Evolutionary conservation across 169 alveolate species (phyloP), one percentile per base, ranked within the genome.

Genomic region (Plasmodium cynomolgi): DNA sequence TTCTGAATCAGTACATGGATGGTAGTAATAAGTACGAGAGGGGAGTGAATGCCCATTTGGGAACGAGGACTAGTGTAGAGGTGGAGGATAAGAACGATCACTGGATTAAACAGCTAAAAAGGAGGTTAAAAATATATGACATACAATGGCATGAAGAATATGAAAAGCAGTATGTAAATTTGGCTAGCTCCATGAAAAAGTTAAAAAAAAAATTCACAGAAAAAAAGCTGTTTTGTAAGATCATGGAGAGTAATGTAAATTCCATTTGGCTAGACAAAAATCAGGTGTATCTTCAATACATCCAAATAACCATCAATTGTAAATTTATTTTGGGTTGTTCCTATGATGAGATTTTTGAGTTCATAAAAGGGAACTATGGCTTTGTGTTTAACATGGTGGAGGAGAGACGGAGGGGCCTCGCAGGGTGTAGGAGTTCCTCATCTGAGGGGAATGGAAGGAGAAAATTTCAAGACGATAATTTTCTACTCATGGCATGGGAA

Each of bases 101-200:
- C 11, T 90, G 82, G 83, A 17, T 90, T 41, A 90, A 62, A 26
- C 56, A 62, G 15, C 20, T 90, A 20, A 90, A 90, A 26, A 41
- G 39, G 17, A 90, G 84, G 34, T 41, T 90, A 71, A 90, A 90
- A 80, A 81, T 90, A 31, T 90, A 90, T 29, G 94, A 90, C 74
- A 90, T 90, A 62, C 84, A 90, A 15, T 90, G 94, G 94, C 90
- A 90, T 80, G 94, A 90, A 62, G 84, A 79, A 33, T 90, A 90
- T 74, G 94, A 90, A 20, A 79, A 90, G 62, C 71, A 80, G 82
- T 90, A 90, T 34, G 71, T 90, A 37, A 68, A 90, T 90, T 80
- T 90, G 37, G 81, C 83, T 26, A 80, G 37, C 31, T 90, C 41
- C 41, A 90, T 90, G 81, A 74, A 54, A 6, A 39, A 26, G 47